phyloP scores from a whole-genome alignment of 345 rosid species.

The Citrus glauca region DNA sequence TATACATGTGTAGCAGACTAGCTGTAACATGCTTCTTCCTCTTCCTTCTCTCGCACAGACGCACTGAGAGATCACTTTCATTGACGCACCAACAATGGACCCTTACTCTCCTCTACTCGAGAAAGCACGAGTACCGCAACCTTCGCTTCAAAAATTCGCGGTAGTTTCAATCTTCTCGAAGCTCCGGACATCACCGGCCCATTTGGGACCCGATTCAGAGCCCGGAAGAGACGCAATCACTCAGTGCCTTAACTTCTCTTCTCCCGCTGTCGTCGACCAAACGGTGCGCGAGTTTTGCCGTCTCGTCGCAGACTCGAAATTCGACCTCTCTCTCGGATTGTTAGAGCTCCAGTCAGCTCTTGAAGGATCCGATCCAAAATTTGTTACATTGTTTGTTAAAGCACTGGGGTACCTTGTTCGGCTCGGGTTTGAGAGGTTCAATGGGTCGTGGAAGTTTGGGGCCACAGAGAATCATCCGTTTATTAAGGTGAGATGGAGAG shows the following conservation, averaged over 20 bases:
- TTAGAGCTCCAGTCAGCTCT: conserved; percentile 86
- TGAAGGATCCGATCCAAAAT: conserved; percentile 62
- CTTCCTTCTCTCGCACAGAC: background rate
- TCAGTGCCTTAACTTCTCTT: conserved; percentile 58
- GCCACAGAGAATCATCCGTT: conserved; percentile 72
- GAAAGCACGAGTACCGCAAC: conserved; percentile 73
- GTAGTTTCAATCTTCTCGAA: conserved; percentile 77
- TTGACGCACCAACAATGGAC: conserved; percentile 37
- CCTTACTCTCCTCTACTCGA: conserved; percentile 59
- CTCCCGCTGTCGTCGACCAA: conserved; percentile 78
- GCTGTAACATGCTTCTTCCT: no score
- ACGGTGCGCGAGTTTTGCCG: conserved; percentile 87
- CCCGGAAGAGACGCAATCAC: conserved; percentile 65
- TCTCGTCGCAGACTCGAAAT: conserved; percentile 53
- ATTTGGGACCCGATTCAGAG: conserved; percentile 50
- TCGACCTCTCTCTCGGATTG: conserved; percentile 54
- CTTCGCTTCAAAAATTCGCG: conserved; percentile 73
- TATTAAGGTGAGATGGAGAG: conserved; percentile 45
- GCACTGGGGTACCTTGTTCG: conserved; percentile 65
- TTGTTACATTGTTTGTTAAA: conserved; percentile 54
- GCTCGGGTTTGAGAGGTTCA: conserved; percentile 41
- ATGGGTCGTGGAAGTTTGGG: conserved; percentile 48
- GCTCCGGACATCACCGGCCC: conserved; percentile 57
- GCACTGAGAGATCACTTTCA: background rate
- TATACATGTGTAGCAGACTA: no score